These are phyloP conservation scores for Nemania sp. DNA, from an alignment of 2,329 filamentous ascomycete genomes.

Conservation along the genomic window DNA sequence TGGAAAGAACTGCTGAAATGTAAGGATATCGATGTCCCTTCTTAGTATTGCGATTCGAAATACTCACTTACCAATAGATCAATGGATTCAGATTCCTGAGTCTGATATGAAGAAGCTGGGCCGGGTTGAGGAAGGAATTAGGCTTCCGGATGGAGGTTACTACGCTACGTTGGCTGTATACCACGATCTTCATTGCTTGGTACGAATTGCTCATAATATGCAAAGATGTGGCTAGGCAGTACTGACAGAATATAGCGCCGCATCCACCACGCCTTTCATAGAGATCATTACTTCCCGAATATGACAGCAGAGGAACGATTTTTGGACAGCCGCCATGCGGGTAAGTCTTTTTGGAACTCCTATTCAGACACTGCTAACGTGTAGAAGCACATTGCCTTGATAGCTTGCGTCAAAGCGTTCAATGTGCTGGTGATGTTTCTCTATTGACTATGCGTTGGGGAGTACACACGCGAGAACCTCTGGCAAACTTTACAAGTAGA, in stretches of 20 bases:
- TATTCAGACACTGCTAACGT: not conserved
- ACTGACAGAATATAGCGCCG: not conserved
- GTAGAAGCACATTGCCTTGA: conserved; percentile 10
- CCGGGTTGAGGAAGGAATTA: conserved; percentile 3
- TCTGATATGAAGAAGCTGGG: conserved; percentile 2
- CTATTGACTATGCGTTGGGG: conserved; percentile 14
- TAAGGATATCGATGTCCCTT: not conserved
- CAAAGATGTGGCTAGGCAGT: not conserved
- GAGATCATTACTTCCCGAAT: conserved; percentile 12
- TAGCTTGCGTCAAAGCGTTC: conserved; percentile 1
- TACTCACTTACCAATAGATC: not conserved
- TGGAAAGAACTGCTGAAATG: conserved; percentile 7
- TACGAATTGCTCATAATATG: not conserved
- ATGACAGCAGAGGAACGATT: conserved; percentile 9
- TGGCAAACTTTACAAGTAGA: conserved; percentile 6
- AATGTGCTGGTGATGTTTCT: conserved; percentile 7
- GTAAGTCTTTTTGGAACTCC: not conserved
- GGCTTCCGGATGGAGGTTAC: conserved; percentile 3
- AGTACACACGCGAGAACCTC: not conserved
- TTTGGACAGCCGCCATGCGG: not conserved
- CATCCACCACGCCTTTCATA: not conserved
- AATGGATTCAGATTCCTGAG: conserved; percentile 9
- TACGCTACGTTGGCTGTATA: conserved; percentile 1
- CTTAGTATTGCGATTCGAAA: not conserved
- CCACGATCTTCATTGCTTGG: conserved; percentile 10